phyloP scores from a whole-genome alignment of 2,329 filamentous ascomycete species.

The Cucurbitaria berberidis region DNA sequence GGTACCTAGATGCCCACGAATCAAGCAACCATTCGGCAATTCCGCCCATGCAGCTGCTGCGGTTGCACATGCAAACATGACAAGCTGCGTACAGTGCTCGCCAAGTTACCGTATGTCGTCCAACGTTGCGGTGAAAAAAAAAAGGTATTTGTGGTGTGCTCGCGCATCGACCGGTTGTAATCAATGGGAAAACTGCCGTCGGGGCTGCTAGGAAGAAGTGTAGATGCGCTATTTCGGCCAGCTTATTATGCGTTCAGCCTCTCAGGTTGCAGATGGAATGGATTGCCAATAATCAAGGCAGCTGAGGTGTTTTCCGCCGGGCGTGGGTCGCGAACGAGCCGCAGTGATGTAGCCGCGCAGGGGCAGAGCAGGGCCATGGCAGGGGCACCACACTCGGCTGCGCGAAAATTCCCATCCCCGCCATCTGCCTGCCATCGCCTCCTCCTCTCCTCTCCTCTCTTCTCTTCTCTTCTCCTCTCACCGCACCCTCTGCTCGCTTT shows the following conservation, averaged over 20 bases:
- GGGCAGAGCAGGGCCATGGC: too few relatives aligned
- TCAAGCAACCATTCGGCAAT: conserved; percentile 15
- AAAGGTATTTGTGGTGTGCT: background rate
- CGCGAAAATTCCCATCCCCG: conserved; percentile 33
- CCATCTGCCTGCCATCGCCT: conserved; percentile 21
- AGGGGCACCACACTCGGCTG: conserved; percentile 19
- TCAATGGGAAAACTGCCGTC: background rate
- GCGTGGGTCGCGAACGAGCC: conserved; percentile 5
- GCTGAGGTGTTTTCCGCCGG: conserved; percentile 14
- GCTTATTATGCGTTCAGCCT: conserved; percentile 10
- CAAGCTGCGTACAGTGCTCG: background rate
- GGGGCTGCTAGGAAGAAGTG: background rate
- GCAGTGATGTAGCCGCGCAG: conserved; percentile 15
- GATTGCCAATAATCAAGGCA: too few relatives aligned
- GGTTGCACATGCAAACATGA: conserved; percentile 1
- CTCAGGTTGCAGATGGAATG: background rate
- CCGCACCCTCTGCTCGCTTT: conserved; percentile 10
- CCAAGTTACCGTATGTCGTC: background rate
- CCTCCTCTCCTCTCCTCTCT: conserved; percentile 14
- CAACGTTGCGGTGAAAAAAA: background rate
- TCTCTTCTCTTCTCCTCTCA: too few relatives aligned
- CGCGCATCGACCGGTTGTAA: background rate
- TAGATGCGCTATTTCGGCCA: conserved; percentile 11
- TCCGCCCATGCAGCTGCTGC: background rate
- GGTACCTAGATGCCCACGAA: conserved; percentile 8